Base-by-base conservation (phyloP, 2,329 filamentous ascomycete genomes). In the Penicillium sp. region DNA sequence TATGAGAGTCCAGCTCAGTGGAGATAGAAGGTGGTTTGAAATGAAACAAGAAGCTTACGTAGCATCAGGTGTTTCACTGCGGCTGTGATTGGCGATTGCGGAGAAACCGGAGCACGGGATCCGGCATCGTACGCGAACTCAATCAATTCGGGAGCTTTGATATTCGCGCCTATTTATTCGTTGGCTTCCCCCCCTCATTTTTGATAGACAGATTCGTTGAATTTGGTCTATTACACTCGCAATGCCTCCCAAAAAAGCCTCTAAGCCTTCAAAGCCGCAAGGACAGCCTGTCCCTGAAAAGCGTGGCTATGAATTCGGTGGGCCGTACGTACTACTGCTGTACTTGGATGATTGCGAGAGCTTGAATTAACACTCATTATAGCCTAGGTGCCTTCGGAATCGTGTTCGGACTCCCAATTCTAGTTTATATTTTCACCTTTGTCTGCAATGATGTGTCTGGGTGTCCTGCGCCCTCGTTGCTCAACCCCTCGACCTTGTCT, bases 401-500 rank as follows among this genome's bases (percentile, higher is more conserved):
- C 69, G 90, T 90, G 8, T 88, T 96, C 67, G 87, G 88, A 55
- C 85, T 97, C 1, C 93, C 93, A 0, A 59, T 92, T 43, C 82
- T 93, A 62, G 84, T 91, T 66, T 96, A 95, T 77, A 72, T 87
- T 66, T 88, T 93, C 71, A 83, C 87, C 47, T 96, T 97, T 71
- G 81, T 89, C 68, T 97, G 93, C 83, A 98, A 97, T 78, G 93
- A 98, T 74, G 81, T 96, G 62, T 89, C 91, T 9, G 93, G 95
- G 57, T 98, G 95, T 71, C 95, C 93, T 47, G 88, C 90, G 3
- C 91, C 93, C 3, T 91, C 90, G 4, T 81, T 93, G 9, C 82
- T 96, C 37, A 82, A 83, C 64, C 92, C 90, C 31, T 87, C 83
- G 55, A 89, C 84, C 9, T 78, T 96, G 58, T 87, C 87, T 43